phyloP scores from a whole-genome alignment of 306 rosid genomes.

The Pachyrhizus erosus region DNA sequence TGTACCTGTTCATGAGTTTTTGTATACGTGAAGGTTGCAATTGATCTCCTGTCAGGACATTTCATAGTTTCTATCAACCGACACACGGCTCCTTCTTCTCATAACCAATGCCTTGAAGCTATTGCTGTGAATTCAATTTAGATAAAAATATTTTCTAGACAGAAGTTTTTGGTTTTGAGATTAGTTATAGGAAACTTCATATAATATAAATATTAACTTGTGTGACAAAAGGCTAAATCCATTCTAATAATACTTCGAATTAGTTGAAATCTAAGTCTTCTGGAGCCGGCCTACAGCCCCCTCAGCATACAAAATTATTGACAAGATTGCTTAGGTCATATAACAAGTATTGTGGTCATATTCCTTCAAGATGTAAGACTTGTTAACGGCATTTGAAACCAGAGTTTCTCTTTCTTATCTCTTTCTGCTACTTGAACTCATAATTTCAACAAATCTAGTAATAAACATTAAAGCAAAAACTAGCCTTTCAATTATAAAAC shows the following conservation, averaged over 20 bases:
- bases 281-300: neutral
- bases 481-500: constrained; percentile 7
- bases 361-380: neutral
- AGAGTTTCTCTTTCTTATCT: neutral
- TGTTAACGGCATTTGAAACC: neutral
- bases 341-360: neutral
- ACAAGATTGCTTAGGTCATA: neutral
- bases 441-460: neutral
- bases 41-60: constrained; percentile 91
- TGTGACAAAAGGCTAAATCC: neutral
- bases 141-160: constrained; percentile 17
- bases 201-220: neutral
- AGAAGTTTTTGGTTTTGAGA: constrained; percentile 12
- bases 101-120: constrained; percentile 77
- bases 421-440: neutral
- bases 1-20: constrained; percentile 23
- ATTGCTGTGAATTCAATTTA: constrained; percentile 61
- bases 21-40: constrained; percentile 66
- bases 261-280: neutral
- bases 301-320: neutral
- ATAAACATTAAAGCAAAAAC: neutral
- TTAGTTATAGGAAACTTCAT: neutral
- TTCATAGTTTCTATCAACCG: constrained; percentile 73
- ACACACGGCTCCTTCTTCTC: constrained; percentile 66
- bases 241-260: neutral